phyloP scores from a whole-genome alignment of 306 rosid genomes.

The Prunus mongolica region DNA sequence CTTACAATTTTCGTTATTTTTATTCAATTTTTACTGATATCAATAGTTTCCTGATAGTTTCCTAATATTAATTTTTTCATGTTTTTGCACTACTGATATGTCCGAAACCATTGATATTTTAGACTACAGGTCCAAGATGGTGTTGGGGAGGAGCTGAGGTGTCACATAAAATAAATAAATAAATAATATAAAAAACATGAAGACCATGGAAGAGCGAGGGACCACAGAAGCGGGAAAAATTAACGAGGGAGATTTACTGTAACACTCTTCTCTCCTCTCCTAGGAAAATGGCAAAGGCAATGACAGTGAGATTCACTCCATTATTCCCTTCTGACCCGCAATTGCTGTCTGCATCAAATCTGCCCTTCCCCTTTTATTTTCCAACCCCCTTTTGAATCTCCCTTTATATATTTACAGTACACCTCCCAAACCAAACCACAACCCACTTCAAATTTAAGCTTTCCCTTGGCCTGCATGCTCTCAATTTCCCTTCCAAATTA shows the following conservation, averaged over 20 bases:
- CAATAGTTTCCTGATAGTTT: too few relatives aligned
- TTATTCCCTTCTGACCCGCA: constrained; percentile 33
- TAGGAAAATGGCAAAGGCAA: neutral
- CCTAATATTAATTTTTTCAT: too few relatives aligned
- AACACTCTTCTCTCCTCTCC: neutral
- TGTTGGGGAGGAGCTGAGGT: too few relatives aligned
- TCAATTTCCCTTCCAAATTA: neutral
- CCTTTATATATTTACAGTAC: constrained; percentile 23
- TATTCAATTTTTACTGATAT: too few relatives aligned
- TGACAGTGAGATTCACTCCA: constrained; percentile 37
- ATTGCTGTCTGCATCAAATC: constrained; percentile 32
- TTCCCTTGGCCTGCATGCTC: neutral
- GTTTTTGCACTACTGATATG: too few relatives aligned
- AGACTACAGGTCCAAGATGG: too few relatives aligned
- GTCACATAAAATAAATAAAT: too few relatives aligned
- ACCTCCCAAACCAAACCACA: neutral
- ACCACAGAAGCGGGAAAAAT: neutral
- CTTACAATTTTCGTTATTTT: too few relatives aligned
- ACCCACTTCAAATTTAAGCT: too few relatives aligned
- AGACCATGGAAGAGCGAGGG: neutral
- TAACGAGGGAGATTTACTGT: neutral
- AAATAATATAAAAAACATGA: too few relatives aligned
- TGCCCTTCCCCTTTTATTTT: constrained; percentile 8
- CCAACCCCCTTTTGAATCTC: constrained; percentile 1
- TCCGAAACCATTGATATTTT: too few relatives aligned